Conservation (phyloP, 2,329 filamentous ascomycete genomes). For the Geoglossum cookeanum region DNA sequence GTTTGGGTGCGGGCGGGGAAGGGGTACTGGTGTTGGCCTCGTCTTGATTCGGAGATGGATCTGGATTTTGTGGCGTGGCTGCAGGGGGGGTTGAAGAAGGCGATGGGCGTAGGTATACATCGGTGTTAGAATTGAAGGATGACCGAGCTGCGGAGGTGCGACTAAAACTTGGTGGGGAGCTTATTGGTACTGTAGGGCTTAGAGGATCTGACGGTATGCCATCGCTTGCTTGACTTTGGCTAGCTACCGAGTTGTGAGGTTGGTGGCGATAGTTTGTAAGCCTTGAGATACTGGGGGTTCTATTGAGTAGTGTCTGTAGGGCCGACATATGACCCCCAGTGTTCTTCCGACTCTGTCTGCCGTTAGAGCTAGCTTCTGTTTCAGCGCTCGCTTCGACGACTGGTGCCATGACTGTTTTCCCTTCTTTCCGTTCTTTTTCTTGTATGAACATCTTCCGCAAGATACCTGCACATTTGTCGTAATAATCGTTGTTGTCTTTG, state of each 20-base stretch:
- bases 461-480: slow-evolving; percentile 75
- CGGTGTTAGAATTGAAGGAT: slow-evolving; percentile 5
- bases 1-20: slow-evolving; percentile 57
- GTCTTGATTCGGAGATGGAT: background rate
- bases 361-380: background rate
- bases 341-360: slow-evolving; percentile 18
- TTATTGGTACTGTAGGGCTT: slow-evolving; percentile 13
- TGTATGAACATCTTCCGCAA: slow-evolving; percentile 73
- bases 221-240: background rate
- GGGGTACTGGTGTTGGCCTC: slow-evolving; percentile 25
- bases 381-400: slow-evolving; percentile 23
- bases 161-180: slow-evolving; percentile 19
- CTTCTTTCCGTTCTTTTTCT: slow-evolving; percentile 46
- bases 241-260: slow-evolving; percentile 7
- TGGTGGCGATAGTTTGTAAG: slow-evolving; percentile 29
- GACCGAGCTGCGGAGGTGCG: slow-evolving; percentile 8
- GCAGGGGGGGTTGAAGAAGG: slow-evolving; percentile 14
- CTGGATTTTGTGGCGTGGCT: slow-evolving; percentile 1
- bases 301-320: slow-evolving; percentile 40
- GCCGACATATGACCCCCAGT: slow-evolving; percentile 25
- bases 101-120: slow-evolving; percentile 25
- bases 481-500: slow-evolving; percentile 98
- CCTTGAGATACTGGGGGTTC: slow-evolving; percentile 42
- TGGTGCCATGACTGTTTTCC: slow-evolving; percentile 13
- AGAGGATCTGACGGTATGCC: background rate